Base-by-base conservation (phyloP, 2,329 filamentous ascomycete genomes). In the Phyllosticta citrichinensis region DNA sequence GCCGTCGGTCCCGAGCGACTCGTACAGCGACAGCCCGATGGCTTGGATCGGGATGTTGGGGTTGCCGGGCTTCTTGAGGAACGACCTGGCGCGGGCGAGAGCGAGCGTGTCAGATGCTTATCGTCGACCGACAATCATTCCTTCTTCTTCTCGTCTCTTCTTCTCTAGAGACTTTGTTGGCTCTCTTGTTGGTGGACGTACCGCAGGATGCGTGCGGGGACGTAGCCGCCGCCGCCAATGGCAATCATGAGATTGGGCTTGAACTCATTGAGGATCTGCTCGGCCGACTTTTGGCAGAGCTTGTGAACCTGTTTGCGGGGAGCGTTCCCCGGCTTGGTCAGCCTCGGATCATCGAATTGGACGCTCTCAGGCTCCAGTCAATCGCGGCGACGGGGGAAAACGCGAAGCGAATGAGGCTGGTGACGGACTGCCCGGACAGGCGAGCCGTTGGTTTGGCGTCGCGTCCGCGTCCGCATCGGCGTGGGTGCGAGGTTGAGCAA, bases 21-120 rank as follows among this genome's bases (percentile, higher is more conserved):
- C 94, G 81, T 99, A 99, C 61, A 99, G 87, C 22, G 93, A 97
- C 65, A 99, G 87, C 56, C 94, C 94, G 75, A 99, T 99, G 66
- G 94, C 94, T 82, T 99, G 94, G 77, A 99, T 99, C 67, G 94
- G 93, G 71, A 99, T 99, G 80, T 99, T 99, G 76, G 91, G 86
- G 64, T 81, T 83, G 68, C 88, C 90, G 63, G 89, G 82, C 73
- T 86, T 84, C 82, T 96, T 97, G 75, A 99, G 88, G 82, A 99
- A 99, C 20, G 94, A 97, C 78, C 68, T 70, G 60, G 22, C 3
- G 25, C 33, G 2, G 40, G 3, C 51, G 40, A 2, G 11, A 12
- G 2, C 5, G 20, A 30, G 35, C 22, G 6, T 30, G 24, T 33
- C 25, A 25, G 53, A 27, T 27, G 5, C 50, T 25, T 54, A 9